Evolutionary conservation across 768 basidiomycete species (phyloP), one percentile per base, ranked within the genome.

Genomic region (Pisolithus microcarpus): DNA sequence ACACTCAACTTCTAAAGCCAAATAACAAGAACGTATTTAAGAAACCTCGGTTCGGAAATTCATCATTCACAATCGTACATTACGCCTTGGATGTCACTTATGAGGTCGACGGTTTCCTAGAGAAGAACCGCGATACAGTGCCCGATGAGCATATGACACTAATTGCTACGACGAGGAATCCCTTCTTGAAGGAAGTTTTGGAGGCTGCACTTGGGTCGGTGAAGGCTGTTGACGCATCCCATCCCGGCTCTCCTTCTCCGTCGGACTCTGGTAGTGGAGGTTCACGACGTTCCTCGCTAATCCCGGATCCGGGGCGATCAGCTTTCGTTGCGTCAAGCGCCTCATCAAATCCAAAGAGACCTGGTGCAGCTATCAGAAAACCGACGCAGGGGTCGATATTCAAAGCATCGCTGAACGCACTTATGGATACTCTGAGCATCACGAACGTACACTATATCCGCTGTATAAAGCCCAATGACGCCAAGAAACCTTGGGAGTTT

Each of bases 401-500:
- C 79, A 99, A 99, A 66, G 82, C 87, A 2, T 97, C 94, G 0
- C 72, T 99, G 48, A 86, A 89, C 65, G 86, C 82, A 44, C 74
- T 99, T 40, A 99, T 99, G 95, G 93, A 96, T 36, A 99, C 96
- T 0, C 85, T 99, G 57, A 87, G 90, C 61, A 86, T 90, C 52
- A 99, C 96, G 11, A 97, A 99, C 61, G 96, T 97, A 0, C 96
- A 99, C 64, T 99, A 99, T 64, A 99, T 99, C 63, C 84, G 96
- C 43, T 99, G 96, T 68, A 98, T 99, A 75, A 99, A 99, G 68
- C 96, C 96, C 2, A 99, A 99, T 65, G 96, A 99, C 63, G 78
- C 80, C 56, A 99, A 99, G 73, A 82, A 78, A 48, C 92, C 96
- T 36, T 99, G 96, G 96, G 91, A 93, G 64, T 94, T 97, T 62